Evolutionary conservation across 1,139 yeast genomes (phyloP).

Genomic region (Candida tropicalis): DNA sequence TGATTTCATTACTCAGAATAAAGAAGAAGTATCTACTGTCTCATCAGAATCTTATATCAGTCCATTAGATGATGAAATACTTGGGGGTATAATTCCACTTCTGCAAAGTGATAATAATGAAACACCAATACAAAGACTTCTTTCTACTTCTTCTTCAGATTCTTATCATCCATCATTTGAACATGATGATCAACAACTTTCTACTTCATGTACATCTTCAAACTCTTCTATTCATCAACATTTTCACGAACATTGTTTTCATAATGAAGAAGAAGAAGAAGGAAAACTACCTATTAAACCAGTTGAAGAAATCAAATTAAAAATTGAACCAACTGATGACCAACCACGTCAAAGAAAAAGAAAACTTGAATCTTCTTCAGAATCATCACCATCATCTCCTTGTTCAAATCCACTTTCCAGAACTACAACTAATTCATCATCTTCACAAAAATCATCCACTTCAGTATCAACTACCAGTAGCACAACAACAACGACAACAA

Average conservation of each 20-base stretch:
- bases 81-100: constrained; percentile 28
- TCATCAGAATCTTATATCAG: constrained; percentile 29
- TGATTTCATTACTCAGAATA: background rate
- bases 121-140: constrained; percentile 24
- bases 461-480: background rate
- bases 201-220: constrained; percentile 4
- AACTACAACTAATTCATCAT: constrained; percentile 7
- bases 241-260: background rate
- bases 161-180: constrained; percentile 5
- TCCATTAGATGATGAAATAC: constrained; percentile 62
- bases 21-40: constrained; percentile 2
- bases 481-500: constrained; percentile 3
- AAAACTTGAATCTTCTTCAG: constrained; percentile 9
- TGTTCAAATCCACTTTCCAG: constrained; percentile 6
- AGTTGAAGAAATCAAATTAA: background rate
- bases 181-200: constrained; percentile 1
- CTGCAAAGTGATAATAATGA: background rate
- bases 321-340: background rate
- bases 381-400: constrained; percentile 4
- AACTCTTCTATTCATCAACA: constrained; percentile 1
- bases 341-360: constrained; percentile 10
- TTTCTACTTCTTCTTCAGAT: constrained; percentile 8
- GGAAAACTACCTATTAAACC: background rate
- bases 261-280: background rate
- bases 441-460: constrained; percentile 7